These are phyloP conservation scores for Pachysandra terminalis DNA, from an alignment of 164 flowering plant genomes.

Conservation along the genomic window DNA sequence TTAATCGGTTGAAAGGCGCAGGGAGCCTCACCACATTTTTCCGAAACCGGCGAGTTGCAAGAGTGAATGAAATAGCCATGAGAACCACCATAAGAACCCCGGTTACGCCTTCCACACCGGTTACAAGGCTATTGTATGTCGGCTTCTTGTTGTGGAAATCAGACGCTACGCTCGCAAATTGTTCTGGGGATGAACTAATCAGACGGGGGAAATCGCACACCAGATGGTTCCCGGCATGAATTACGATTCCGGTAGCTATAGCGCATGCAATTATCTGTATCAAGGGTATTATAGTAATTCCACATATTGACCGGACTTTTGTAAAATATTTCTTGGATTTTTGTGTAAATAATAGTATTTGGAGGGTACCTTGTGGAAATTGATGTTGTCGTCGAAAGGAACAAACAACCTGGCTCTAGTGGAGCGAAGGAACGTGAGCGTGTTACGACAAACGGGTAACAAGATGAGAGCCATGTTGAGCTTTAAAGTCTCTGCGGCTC, in stretches of 20 bases:
- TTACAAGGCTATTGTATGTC: slow-evolving; percentile 45
- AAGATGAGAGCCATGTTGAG: slow-evolving; percentile 93
- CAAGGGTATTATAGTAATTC: no score
- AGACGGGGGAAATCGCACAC: slow-evolving; percentile 83
- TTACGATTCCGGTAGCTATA: slow-evolving; percentile 48
- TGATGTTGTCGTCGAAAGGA: slow-evolving; percentile 89
- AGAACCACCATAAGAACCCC: slow-evolving; percentile 75
- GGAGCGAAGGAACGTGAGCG: slow-evolving; percentile 86
- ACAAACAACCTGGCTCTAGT: slow-evolving; percentile 69
- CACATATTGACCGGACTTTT: no score
- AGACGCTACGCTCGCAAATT: slow-evolving; percentile 50
- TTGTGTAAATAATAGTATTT: no score
- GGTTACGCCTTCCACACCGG: slow-evolving; percentile 61
- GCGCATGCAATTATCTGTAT: slow-evolving; percentile 69
- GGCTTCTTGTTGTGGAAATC: slow-evolving; percentile 61
- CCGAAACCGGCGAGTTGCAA: slow-evolving; percentile 63
- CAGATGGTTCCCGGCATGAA: slow-evolving; percentile 81
- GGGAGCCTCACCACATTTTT: slow-evolving; percentile 67
- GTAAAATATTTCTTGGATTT: no score
- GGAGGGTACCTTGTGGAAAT: slow-evolving; percentile 96
- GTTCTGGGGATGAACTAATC: slow-evolving; percentile 39
- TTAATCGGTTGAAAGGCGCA: slow-evolving; percentile 65
- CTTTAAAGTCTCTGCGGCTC: slow-evolving; percentile 96
- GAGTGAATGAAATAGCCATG: slow-evolving; percentile 63
- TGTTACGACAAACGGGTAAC: slow-evolving; percentile 84